Evolutionary conservation across 1,139 yeast genomes (phyloP), one percentile per base, ranked within the genome.

Genomic region (Maudiozyma humilis): DNA sequence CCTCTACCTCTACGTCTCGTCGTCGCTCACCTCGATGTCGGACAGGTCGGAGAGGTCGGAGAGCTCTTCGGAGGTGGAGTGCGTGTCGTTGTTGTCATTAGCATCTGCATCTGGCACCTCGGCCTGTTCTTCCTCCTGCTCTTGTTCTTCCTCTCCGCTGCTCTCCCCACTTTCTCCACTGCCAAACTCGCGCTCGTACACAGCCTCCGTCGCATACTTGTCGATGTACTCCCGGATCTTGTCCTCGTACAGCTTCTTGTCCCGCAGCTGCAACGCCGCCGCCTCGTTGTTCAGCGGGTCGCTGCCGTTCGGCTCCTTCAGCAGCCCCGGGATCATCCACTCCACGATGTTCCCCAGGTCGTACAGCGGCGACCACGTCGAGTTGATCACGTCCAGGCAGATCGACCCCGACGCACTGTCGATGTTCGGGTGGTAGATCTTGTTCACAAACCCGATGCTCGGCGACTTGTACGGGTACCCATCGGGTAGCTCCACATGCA

Each of bases 341-440:
- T 91, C 97, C 62, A 91, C 88, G 33, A 91, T 86, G 63, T 91
- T 91, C 54, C 82, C 71, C 55, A 89, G 73, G 42, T 91, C 97
- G 70, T 88, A 91, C 89, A 91, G 85, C 2, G 98, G 98, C 37
- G 95, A 84, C 98, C 98, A 91, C 1, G 97, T 88, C 60, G 91
- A 96, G 64, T 91, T 91, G 53, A 91, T 89, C 31, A 91, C 98
- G 61, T 91, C 98, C 47, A 91, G 76, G 65, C 98, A 91, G 13
- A 91, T 96, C 0, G 94, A 81, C 0, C 98, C 98, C 3, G 95
- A 82, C 25, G 79, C 74, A 60, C 86, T 91, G 58, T 86, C 95
- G 48, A 86, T 85, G 60, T 91, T 91, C 5, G 98, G 98, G 61
- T 91, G 98, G 64, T 79, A 89, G 29, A 91, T 89, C 62, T 82